Evolutionary conservation across 176 grass and related monocot genomes (phyloP).

Genomic region (Lolium perenne): DNA sequence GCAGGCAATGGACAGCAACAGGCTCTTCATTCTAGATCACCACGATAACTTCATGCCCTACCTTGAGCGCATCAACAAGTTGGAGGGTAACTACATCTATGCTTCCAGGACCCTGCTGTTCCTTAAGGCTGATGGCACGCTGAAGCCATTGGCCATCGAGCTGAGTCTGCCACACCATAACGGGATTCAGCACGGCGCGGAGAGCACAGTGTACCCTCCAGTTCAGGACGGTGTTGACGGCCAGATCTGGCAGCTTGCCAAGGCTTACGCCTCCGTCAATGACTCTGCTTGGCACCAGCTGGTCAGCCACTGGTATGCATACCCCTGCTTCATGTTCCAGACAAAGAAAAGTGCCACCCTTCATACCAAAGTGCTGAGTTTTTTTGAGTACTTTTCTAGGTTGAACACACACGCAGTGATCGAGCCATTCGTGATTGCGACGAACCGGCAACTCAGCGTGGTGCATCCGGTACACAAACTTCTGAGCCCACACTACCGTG

Average conservation of each 20-base stretch:
- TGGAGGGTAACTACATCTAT: constrained; percentile 71
- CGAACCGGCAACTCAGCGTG: constrained; percentile 75
- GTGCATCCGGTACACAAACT: constrained; percentile 87
- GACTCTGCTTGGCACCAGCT: constrained; percentile 96
- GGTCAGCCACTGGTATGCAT: constrained; percentile 85
- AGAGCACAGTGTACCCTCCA: constrained; percentile 67
- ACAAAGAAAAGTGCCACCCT: background rate
- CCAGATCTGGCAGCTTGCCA: constrained; percentile 86
- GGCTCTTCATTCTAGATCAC: constrained; percentile 89
- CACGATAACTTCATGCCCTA: constrained; percentile 85
- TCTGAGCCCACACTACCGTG: constrained; percentile 83
- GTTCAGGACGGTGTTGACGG: constrained; percentile 46
- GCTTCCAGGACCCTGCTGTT: constrained; percentile 75
- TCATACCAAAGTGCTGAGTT: background rate
- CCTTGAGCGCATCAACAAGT: constrained; percentile 68
- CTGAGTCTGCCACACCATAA: constrained; percentile 70
- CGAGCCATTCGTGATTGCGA: constrained; percentile 85
- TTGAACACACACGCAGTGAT: constrained; percentile 88
- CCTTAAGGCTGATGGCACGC: constrained; percentile 68
- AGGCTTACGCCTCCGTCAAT: constrained; percentile 87
- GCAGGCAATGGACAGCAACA: constrained; percentile 70
- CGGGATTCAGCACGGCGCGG: constrained; percentile 44
- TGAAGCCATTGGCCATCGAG: constrained; percentile 82
- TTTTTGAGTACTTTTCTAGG: constrained; percentile 53
- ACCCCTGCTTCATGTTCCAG: background rate